Evolutionary conservation across 2,329 filamentous ascomycete genomes (phyloP), one percentile per base, ranked within the genome.

Genomic region (Tolypocladium pustulatum): DNA sequence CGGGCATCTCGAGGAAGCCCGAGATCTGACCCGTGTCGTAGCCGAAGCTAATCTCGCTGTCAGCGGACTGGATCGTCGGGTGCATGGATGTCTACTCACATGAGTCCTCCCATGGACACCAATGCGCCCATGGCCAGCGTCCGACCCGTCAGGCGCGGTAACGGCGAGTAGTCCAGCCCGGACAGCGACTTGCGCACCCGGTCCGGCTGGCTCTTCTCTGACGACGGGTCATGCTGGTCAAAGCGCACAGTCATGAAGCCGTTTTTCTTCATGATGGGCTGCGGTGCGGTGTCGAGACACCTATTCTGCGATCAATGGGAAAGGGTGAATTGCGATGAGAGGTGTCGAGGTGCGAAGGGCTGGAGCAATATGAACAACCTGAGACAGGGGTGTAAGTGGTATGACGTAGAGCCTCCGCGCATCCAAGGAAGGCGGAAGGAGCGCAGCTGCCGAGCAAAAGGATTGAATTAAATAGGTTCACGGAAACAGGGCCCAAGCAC

Each of bases 1-100:
- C 78, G 20, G 74, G 69, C 81, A 84, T 84, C 60, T 81, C 79
- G 0, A 84, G 72, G 63, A 85, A 84, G 6, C 82, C 82, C 3
- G 73, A 79, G 52, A 80, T 80, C 61, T 82, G 80, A 54, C 81
- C 81, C 20, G 78, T 81, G 57, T 81, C 78, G 59, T 79, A 79
- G 10, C 76, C 73, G 55, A 77, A 73, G 40, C 70, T 72, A 36
- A 0, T 5, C n/a, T 1, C 15, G 3, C n/a, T 8, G 56, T 56
- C 55, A 61, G 55, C 22, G 2, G 13, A 13, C 20, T 1, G 8
- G 17, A 8, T 49, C 32, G 5, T 34, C 32, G 9, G 9, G 9
- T 9, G n/a, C 7, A 5, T 15, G 3, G 8, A 27, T 41, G 40
- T 22, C 3, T 5, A 65, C 71, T 66, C 64, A 76, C 75, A 78